These are phyloP conservation scores for Leccinum pachyderme DNA, from an alignment of 1,284 basidiomycete genomes.

Conservation along the genomic window DNA sequence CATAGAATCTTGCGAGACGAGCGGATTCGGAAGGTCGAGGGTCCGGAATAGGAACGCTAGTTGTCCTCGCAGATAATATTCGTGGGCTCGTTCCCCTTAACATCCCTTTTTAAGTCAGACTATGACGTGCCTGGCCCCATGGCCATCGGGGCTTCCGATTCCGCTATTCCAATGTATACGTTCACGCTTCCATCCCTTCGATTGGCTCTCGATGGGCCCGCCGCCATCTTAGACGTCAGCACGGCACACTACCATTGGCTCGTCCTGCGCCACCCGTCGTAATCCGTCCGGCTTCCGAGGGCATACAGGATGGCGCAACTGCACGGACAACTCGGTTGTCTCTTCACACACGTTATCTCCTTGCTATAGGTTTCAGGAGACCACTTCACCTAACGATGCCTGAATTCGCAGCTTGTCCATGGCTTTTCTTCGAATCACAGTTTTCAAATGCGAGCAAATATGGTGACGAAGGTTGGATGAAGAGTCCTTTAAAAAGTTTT, in stretches of 20 bases:
- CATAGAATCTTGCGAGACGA: conserved; percentile 9
- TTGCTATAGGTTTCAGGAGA: neutral
- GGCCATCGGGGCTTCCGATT: conserved; percentile 32
- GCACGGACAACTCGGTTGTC: neutral
- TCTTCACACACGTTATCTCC: conserved; percentile 17
- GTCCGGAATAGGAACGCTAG: conserved; percentile 12
- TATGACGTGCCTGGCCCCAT: conserved; percentile 27
- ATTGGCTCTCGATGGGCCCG: conserved; percentile 21
- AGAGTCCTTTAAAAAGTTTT: neutral
- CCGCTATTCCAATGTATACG: conserved; percentile 19
- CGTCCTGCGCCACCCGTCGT: conserved; percentile 11
- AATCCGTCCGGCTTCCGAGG: conserved; percentile 15
- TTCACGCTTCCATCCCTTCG: conserved; percentile 19
- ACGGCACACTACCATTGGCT: neutral
- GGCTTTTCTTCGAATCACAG: neutral
- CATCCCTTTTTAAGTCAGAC: conserved; percentile 21
- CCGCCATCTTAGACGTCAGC: conserved; percentile 10
- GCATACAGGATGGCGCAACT: conserved; percentile 12
- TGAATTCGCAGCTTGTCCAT: neutral
- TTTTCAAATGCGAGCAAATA: neutral
- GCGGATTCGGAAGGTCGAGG: conserved; percentile 21
- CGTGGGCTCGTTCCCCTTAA: conserved; percentile 8
- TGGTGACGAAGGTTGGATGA: neutral
- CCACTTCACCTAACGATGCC: neutral
- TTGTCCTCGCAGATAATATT: conserved; percentile 15